phyloP scores from a whole-genome alignment of 257 asterid species.

The Rubia yunnanensis region DNA sequence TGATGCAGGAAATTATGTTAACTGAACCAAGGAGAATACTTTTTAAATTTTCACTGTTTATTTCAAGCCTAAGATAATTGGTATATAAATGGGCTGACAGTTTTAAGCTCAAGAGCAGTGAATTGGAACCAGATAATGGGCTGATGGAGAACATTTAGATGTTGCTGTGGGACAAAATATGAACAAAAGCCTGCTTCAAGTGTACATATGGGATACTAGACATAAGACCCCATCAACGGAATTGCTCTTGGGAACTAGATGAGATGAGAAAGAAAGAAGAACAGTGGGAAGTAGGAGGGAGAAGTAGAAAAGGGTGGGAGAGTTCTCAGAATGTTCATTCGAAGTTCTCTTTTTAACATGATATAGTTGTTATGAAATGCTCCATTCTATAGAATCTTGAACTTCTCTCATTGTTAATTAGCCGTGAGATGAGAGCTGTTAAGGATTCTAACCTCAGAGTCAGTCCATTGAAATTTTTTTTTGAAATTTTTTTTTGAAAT shows the following conservation, averaged over 20 bases:
- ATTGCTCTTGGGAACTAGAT: background rate
- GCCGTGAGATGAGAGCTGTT: background rate
- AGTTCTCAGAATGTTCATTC: background rate
- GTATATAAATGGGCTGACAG: background rate
- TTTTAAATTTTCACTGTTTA: background rate
- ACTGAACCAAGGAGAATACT: background rate
- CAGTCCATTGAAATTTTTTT: no score
- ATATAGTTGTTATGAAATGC: background rate
- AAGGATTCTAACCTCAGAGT: background rate
- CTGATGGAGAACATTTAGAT: background rate
- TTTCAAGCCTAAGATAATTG: background rate
- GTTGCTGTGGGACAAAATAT: background rate
- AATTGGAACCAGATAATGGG: background rate
- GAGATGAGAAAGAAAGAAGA: background rate
- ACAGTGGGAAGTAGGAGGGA: background rate
- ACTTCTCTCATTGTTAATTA: background rate
- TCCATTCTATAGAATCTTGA: background rate
- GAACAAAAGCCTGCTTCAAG: background rate
- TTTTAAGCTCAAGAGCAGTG: background rate
- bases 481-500: no score
- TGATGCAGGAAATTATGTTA: background rate
- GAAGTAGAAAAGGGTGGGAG: background rate
- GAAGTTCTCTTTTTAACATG: background rate
- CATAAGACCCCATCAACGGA: background rate
- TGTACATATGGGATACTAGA: background rate